Evolutionary conservation across 306 rosid genomes (phyloP).

Genomic region (Citrullus mucosospermus): DNA sequence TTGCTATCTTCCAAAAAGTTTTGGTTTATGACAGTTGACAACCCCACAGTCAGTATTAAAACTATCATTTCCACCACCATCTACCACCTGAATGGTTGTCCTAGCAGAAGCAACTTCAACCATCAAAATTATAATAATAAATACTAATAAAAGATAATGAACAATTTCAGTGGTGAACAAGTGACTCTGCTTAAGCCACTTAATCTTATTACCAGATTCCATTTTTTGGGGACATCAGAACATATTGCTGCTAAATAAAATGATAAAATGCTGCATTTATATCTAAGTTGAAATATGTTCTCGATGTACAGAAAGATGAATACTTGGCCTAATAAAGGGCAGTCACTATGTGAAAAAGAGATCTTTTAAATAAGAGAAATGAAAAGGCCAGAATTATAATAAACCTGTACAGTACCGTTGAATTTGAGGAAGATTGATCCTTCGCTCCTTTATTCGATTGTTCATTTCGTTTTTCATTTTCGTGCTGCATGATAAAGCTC

Average conservation of each 20-base stretch:
- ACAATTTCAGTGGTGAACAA: background rate
- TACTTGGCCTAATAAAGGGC: conserved; percentile 9
- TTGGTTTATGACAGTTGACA: background rate
- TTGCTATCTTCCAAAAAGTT: conserved; percentile 2
- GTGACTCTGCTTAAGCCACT: background rate
- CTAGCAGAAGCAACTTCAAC: conserved; percentile 6
- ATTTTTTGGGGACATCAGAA: background rate
- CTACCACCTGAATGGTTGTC: conserved; percentile 2
- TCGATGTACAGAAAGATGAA: background rate
- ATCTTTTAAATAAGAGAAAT: background rate
- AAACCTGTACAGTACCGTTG: conserved; percentile 32
- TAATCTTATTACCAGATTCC: background rate
- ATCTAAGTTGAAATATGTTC: background rate
- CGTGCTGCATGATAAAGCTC: conserved; percentile 90
- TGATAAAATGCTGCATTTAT: background rate
- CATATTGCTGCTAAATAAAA: background rate
- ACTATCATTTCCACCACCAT: conserved; percentile 5
- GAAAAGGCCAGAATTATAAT: conserved; percentile 1
- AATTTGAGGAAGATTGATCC: background rate
- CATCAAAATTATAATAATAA: background rate
- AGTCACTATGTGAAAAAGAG: conserved; percentile 14
- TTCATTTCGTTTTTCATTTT: conserved; percentile 25
- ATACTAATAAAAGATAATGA: background rate
- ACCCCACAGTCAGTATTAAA: background rate
- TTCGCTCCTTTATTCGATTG: background rate